Conservation (phyloP, 176 grass and related monocot genomes). For the Elaeis guineensis region DNA sequence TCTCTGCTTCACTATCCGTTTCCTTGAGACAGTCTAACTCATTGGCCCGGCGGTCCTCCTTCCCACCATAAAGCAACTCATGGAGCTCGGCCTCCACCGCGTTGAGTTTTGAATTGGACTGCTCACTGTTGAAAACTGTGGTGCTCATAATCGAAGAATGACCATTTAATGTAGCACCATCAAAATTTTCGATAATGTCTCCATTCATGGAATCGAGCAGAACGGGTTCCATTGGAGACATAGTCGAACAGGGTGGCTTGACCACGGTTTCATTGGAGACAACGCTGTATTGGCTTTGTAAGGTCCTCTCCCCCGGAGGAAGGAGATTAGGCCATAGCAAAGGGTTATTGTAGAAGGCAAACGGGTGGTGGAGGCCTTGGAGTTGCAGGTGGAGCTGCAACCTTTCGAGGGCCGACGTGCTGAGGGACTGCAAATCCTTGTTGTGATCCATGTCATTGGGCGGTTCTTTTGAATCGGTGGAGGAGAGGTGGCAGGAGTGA, state of each 20-base stretch:
- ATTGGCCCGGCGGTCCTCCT: not conserved
- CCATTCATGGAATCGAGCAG: slow-evolving; percentile 21
- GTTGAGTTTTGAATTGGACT: slow-evolving; percentile 31
- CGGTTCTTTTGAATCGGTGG: slow-evolving; percentile 5
- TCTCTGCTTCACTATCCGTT: slow-evolving; percentile 18
- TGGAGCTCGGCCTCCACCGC: slow-evolving; percentile 61
- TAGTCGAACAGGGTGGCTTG: slow-evolving; percentile 6
- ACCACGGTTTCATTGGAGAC: slow-evolving; percentile 23
- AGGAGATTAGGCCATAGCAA: slow-evolving; percentile 25
- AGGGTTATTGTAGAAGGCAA: slow-evolving; percentile 30
- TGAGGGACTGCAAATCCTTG: slow-evolving; percentile 30
- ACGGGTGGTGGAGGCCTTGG: slow-evolving; percentile 42
- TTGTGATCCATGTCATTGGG: slow-evolving; percentile 3
- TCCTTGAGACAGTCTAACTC: slow-evolving; percentile 1
- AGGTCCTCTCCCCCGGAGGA: not conserved
- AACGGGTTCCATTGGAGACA: not conserved
- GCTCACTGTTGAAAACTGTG: too few relatives aligned
- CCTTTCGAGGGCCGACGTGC: slow-evolving; percentile 73
- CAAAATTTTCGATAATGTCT: slow-evolving; percentile 13
- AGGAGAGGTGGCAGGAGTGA: slow-evolving; percentile 18
- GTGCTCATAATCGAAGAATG: slow-evolving; percentile 40
- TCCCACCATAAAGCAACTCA: slow-evolving; percentile 50
- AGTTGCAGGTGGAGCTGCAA: slow-evolving; percentile 83
- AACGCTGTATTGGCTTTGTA: slow-evolving; percentile 17
- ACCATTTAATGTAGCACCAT: slow-evolving; percentile 16